These are phyloP conservation scores for Cercospora canescens DNA, from an alignment of 2,329 filamentous ascomycete species.

Conservation along the genomic window DNA sequence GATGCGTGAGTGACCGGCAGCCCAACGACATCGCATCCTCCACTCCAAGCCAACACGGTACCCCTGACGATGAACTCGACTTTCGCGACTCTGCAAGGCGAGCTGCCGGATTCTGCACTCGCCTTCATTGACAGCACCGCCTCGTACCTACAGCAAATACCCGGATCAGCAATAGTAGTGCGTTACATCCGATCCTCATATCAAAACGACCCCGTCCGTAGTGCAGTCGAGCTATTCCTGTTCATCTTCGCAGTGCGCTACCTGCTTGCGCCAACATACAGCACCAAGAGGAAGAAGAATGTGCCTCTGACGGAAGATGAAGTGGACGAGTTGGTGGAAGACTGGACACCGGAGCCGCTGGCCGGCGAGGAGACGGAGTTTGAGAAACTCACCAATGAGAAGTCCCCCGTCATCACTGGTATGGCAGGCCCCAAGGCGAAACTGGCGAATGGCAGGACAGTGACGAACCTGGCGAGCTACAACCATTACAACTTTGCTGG, in stretches of 20 bases:
- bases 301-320: conserved; percentile 92
- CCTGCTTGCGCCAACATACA: conserved; percentile 86
- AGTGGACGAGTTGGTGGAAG: conserved; percentile 93
- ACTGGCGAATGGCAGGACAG: conserved; percentile 72
- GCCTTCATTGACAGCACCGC: conserved; percentile 57
- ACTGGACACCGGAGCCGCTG: conserved; percentile 93
- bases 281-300: conserved; percentile 84
- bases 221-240: conserved; percentile 87
- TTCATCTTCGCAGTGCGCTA: conserved; percentile 96
- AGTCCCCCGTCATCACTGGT: conserved; percentile 81
- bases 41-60: not conserved
- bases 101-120: conserved; percentile 55
- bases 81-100: conserved; percentile 45
- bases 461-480: conserved; percentile 89
- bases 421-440: conserved; percentile 89
- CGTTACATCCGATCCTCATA: conserved; percentile 97
- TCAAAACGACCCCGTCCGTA: conserved; percentile 93
- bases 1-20: not conserved
- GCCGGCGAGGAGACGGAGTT: conserved; percentile 71
- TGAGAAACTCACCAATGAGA: conserved; percentile 82
- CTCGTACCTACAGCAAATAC: conserved; percentile 77
- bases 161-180: conserved; percentile 89
- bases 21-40: not conserved
- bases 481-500: conserved; percentile 98
- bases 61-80: conserved; percentile 23